Base-by-base conservation (phyloP, 805 yeast genomes). In the Kazachstania taianensis region DNA sequence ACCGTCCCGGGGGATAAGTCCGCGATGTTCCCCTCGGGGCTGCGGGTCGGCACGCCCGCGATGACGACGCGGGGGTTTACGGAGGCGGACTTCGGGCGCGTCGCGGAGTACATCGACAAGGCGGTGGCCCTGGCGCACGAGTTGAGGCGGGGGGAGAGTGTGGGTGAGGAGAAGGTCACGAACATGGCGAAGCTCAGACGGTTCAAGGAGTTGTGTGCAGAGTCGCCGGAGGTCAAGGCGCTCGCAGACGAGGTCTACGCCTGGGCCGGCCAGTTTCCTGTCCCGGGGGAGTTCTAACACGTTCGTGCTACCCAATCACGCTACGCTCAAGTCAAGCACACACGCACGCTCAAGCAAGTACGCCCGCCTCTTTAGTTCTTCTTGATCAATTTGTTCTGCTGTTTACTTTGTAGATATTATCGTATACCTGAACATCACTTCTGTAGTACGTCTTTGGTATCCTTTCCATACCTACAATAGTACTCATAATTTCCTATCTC, bases 41-140 rank as follows among this genome's bases (percentile, higher is more conserved):
- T 89, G 46, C 81, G 98, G 69, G 81, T 89, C 42, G 98, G 98
- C 52, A 83, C 97, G 13, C 98, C 98, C 40, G 97, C 97, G 32
- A 89, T 89, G 97, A 81, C 96, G 38, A 85, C 96, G 36, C 79
- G 98, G 68, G 96, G 96, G 32, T 80, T 89, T 55, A 74, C 74
- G 36, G 72, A 70, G 42, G 71, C 65, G 38, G 97, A 89, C 52
- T 89, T 89, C 56, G 76, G 69, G 43, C 71, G 72, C 57, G 92
- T 89, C 39, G 89, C 87, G 29, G 72, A 68, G 36, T 85, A 72
- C 67, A 82, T 89, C 53, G 82, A 81, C 56, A 63, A 66, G 47
- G 94, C 96, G 25, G 86, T 83, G 40, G 69, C 72, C 36, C 67
- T 83, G 48, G 73, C 94, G 17, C 60, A 70, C 37, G 67, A 65